Evolutionary conservation across 441 rosid species (phyloP), one percentile per base, ranked within the genome.

Genomic region (Brassica balearica): DNA sequence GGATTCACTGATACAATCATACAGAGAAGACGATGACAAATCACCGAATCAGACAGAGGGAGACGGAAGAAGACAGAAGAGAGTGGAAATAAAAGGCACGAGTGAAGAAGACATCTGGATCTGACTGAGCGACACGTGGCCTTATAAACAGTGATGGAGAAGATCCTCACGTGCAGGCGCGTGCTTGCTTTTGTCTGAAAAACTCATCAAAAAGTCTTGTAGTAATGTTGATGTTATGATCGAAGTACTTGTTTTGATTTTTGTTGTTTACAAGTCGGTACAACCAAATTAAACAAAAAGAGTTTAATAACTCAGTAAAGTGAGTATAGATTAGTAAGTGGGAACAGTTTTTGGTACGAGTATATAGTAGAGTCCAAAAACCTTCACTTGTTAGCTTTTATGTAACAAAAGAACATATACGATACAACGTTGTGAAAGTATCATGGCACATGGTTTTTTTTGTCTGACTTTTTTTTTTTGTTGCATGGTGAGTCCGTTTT

Each of bases 51-150:
- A 58, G 75, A 80, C 82, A 73, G 82, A 72, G 41, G 76, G 65
- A 72, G 69, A 64, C 43, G 69, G 68, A 75, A 72, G 58, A 65
- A 25, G 79, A 74, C 80, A 76, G 71, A 77, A 15, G 38, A 58
- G 81, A 67, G 67, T 82, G 48, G 64, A 36, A 75, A 69, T 75
- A 91, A 84, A 86, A 86, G 81, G 79, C 53, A 84, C 59, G 84
- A 67, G 65, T 41, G 89, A 81, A 79, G 67, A 55, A 62, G 92
- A 90, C 97, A 89, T 84, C 89, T 89, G 92, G 89, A 78, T 77
- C 58, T 48, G 32, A 15, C 19, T 34, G 51, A 2, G 0, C 6
- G 92, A 82, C 97, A 89, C 97, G 91, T 89, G 90, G 71, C 73
- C 65, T 0, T 34, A 29, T 10, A 62, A 89, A 90, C 89, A 20